A percentile compares a stretch with the other conserved stretches of the same genome.
Evolutionary conservation across 345 rosid species (phyloP).

Genomic region (Stellera chamaejasme): DNA sequence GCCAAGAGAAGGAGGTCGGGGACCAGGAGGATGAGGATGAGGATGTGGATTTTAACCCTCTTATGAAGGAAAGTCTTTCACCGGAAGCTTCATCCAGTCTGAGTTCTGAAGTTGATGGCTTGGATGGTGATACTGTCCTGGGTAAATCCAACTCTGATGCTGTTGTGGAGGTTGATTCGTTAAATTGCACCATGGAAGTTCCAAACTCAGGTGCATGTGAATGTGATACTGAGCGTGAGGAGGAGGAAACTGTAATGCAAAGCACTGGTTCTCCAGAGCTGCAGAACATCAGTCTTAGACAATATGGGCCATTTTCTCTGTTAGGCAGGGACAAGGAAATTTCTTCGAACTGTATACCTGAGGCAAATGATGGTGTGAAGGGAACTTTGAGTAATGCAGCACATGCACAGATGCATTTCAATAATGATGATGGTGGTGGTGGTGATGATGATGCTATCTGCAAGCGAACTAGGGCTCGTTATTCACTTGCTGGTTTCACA

Average conservation of each 20-base stretch:
- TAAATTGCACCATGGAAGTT: conserved; percentile 10
- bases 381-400: conserved; percentile 14
- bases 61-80: conserved; percentile 59
- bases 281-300: conserved; percentile 3
- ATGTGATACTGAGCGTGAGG: conserved; percentile 28
- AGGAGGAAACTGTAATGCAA: conserved; percentile 30
- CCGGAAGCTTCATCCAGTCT: conserved; percentile 82
- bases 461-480: conserved; percentile 81
- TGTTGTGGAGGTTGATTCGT: conserved; percentile 8
- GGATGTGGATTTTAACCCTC: conserved; percentile 82
- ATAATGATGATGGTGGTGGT: conserved; percentile 19
- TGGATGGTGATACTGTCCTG: conserved; percentile 30
- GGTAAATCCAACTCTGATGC: conserved; percentile 4
- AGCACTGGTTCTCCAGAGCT: conserved; percentile 17
- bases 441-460: conserved; percentile 84
- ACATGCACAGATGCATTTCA: conserved; percentile 12
- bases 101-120: conserved; percentile 66
- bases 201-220: conserved; percentile 24
- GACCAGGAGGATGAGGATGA: conserved; percentile 61
- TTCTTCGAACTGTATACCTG: conserved; percentile 14
- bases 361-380: conserved; percentile 7
- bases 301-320: conserved; percentile 11
- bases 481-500: conserved; percentile 75
- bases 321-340: conserved; percentile 16
- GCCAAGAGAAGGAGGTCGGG: conserved; percentile 38